Percentiles rank a stretch among this genome's conserved stretches.
Evolutionary conservation across 495 filamentous ascomycete species (phyloP).

Genomic region (Penicillium alfredii): DNA sequence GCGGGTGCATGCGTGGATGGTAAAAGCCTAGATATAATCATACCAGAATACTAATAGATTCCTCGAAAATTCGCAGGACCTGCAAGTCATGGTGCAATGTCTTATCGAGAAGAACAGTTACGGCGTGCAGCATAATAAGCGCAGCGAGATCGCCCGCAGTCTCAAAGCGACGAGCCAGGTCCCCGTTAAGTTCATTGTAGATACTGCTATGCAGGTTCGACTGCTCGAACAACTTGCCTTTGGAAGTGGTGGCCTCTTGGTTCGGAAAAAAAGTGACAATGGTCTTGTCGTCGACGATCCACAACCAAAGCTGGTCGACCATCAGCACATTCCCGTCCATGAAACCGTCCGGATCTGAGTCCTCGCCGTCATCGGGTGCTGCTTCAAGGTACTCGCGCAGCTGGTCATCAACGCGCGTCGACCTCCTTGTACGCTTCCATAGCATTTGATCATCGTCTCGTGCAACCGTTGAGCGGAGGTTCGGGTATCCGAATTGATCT

Average conservation of each 20-base stretch:
- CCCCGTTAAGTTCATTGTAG: slow-evolving; percentile 64
- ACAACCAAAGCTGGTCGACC: slow-evolving; percentile 67
- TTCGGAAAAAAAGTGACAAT: slow-evolving; percentile 55
- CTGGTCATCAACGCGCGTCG: slow-evolving; percentile 24
- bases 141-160: slow-evolving; percentile 58
- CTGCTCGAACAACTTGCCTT: slow-evolving; percentile 53
- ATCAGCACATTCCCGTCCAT: slow-evolving; percentile 58
- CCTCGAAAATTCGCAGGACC: slow-evolving; percentile 61
- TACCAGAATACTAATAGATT: slow-evolving; percentile 60
- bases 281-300: slow-evolving; percentile 57
- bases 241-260: slow-evolving; percentile 37
- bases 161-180: slow-evolving; percentile 57
- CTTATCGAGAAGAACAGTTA: slow-evolving; percentile 55
- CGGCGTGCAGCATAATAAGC: slow-evolving; percentile 55
- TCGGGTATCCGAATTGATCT: slow-evolving; percentile 62
- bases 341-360: slow-evolving; percentile 24
- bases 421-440: slow-evolving; percentile 58
- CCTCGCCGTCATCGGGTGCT: slow-evolving; percentile 11
- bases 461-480: slow-evolving; percentile 53
- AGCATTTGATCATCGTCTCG: slow-evolving; percentile 67
- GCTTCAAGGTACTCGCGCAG: slow-evolving; percentile 16
- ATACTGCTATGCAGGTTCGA: slow-evolving; percentile 59
- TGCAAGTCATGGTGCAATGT: slow-evolving; percentile 56
- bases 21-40: too few relatives aligned
- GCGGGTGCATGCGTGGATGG: too few relatives aligned